Evolutionary conservation across 768 basidiomycete genomes (phyloP).

Genomic region (Suillus subalutaceus): DNA sequence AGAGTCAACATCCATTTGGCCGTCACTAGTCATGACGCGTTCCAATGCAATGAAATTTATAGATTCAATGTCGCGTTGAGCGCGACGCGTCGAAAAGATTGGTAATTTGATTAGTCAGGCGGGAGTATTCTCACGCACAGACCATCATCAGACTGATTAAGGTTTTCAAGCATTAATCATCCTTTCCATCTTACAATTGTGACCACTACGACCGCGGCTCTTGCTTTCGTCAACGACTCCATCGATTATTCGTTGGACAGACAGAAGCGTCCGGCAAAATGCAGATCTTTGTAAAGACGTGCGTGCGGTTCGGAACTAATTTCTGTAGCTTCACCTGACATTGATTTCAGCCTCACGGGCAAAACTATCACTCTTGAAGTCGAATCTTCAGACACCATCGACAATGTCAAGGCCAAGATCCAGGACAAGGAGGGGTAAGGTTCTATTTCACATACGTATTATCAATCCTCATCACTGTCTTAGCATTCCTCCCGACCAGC

Average conservation of each 20-base stretch:
- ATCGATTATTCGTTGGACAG: slow-evolving; percentile 90
- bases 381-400: slow-evolving; percentile 95
- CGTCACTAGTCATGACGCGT: slow-evolving; percentile 57
- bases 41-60: background rate
- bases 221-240: slow-evolving; percentile 93
- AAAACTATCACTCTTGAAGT: slow-evolving; percentile 99
- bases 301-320: slow-evolving; percentile 31
- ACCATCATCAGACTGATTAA: slow-evolving; percentile 44
- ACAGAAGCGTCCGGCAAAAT: slow-evolving; percentile 77
- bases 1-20: slow-evolving; percentile 50
- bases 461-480: slow-evolving; percentile 11
- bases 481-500: slow-evolving; percentile 92
- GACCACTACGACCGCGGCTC: slow-evolving; percentile 42
- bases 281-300: slow-evolving; percentile 99
- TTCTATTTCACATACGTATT: background rate
- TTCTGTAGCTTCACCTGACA: slow-evolving; percentile 7
- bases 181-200: slow-evolving; percentile 21
- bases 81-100: slow-evolving; percentile 8
- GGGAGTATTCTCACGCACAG: slow-evolving; percentile 40
- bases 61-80: background rate
- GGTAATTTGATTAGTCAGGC: slow-evolving; percentile 20
- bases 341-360: slow-evolving; percentile 80
- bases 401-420: slow-evolving; percentile 98
- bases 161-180: slow-evolving; percentile 24
- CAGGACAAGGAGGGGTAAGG: slow-evolving; percentile 94